A percentile compares a stretch with the other conserved stretches of the same genome.
These are phyloP conservation scores for Nitzschia inconspicua DNA, from an alignment of 108 stramenopile species.

Conservation along the genomic window DNA sequence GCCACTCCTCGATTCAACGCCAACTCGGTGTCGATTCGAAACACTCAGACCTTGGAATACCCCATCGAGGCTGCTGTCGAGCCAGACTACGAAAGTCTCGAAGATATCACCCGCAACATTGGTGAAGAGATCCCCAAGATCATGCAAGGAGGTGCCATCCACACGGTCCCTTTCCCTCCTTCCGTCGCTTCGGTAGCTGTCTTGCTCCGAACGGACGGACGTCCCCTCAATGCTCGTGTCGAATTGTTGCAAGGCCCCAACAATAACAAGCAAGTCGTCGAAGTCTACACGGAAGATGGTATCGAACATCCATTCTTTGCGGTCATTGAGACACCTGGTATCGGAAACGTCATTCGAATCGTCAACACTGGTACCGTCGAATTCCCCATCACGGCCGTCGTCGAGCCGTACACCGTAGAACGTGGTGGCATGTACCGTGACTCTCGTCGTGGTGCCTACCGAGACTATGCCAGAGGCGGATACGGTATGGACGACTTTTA, in stretches of 20 bases:
- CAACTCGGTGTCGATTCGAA: constrained; percentile 76
- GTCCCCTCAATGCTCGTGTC: constrained; percentile 75
- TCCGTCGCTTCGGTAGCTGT: constrained; percentile 68
- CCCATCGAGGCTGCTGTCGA: constrained; percentile 65
- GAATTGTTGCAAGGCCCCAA: constrained; percentile 84
- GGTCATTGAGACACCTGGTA: constrained; percentile 75
- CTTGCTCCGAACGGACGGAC: constrained; percentile 69
- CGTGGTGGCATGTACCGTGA: constrained; percentile 21
- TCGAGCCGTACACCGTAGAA: constrained; percentile 67
- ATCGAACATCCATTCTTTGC: constrained; percentile 79
- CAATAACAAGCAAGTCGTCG: constrained; percentile 86
- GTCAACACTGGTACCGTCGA: constrained; percentile 81
- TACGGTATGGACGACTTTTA: too few species aligned
- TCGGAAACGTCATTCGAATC: constrained; percentile 76
- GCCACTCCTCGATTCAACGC: constrained; percentile 65
- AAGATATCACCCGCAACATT: constrained; percentile 12
- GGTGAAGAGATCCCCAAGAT: constrained; percentile 29
- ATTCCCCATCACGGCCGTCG: constrained; percentile 71
- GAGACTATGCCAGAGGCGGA: constrained; percentile 5
- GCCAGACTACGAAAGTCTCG: constrained; percentile 30
- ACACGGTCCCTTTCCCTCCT: constrained; percentile 66
- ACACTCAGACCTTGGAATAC: constrained; percentile 77
- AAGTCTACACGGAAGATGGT: constrained; percentile 82
- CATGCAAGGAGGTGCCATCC: constrained; percentile 78
- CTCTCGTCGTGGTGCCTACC: constrained; percentile 6